phyloP scores from a whole-genome alignment of 306 rosid genomes.

The Cicer pinnatifidum region DNA sequence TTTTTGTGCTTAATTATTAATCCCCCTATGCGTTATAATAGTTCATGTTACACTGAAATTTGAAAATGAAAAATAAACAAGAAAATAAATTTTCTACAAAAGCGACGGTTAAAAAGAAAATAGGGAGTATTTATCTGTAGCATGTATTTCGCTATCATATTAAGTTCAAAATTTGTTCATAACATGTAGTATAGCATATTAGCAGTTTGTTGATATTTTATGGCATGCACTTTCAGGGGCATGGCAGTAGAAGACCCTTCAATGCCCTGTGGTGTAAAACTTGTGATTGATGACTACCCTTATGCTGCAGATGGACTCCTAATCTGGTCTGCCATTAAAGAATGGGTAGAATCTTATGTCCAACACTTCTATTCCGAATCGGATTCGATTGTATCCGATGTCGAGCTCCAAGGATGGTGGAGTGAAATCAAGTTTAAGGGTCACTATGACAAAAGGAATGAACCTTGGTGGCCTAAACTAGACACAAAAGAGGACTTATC shows the following conservation, averaged over 20 bases:
- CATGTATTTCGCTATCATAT: slow-evolving; percentile 5
- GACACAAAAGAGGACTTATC: slow-evolving; percentile 70
- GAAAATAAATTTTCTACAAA: too few species aligned
- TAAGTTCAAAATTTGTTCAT: slow-evolving; percentile 9
- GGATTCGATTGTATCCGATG: slow-evolving; percentile 62
- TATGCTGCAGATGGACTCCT: slow-evolving; percentile 94
- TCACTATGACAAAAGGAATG: slow-evolving; percentile 75
- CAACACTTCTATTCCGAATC: slow-evolving; percentile 71
- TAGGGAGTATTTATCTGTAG: background rate
- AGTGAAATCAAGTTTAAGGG: slow-evolving; percentile 82
- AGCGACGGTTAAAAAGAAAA: too few species aligned
- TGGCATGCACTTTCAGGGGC: slow-evolving; percentile 61
- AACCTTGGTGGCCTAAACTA: slow-evolving; percentile 96
- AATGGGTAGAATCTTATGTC: slow-evolving; percentile 85
- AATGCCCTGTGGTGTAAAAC: slow-evolving; percentile 75
- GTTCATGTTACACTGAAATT: too few species aligned
- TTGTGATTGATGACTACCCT: slow-evolving; percentile 89
- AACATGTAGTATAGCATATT: background rate
- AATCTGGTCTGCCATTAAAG: slow-evolving; percentile 91
- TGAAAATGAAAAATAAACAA: too few species aligned
- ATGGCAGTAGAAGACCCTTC: slow-evolving; percentile 90
- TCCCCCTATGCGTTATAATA: too few species aligned
- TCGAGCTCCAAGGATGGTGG: slow-evolving; percentile 95
- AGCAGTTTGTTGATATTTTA: background rate
- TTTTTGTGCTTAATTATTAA: background rate